A percentile compares a stretch with the other conserved stretches of the same genome.
Evolutionary conservation across 1,284 basidiomycete genomes (phyloP).

Genomic region (Rhodotorula mucilaginosa): DNA sequence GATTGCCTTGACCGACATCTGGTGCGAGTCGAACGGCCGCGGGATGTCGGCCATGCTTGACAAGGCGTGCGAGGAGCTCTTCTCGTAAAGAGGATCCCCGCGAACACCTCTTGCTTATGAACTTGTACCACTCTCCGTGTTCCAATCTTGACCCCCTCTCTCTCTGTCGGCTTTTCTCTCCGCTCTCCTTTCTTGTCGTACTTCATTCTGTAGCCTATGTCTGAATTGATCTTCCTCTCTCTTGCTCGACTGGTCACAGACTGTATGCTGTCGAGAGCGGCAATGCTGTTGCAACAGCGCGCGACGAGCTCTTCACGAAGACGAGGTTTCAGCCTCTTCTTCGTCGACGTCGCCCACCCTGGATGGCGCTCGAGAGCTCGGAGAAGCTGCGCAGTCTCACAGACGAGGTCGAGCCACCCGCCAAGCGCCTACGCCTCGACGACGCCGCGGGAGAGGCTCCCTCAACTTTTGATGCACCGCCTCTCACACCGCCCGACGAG

Average conservation of each 20-base stretch:
- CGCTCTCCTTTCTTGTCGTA: too few relatives aligned
- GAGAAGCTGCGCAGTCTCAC: neutral
- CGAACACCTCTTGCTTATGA: neutral
- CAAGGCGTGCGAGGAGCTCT: constrained; percentile 13
- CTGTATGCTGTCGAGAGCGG: too few relatives aligned
- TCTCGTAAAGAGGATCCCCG: neutral
- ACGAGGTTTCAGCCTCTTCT: too few relatives aligned
- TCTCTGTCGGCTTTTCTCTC: neutral
- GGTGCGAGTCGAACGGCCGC: constrained; percentile 11
- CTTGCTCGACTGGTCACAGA: too few relatives aligned
- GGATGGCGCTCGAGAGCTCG: neutral
- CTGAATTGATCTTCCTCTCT: too few relatives aligned
- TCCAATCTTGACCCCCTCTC: neutral
- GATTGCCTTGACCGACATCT: constrained; percentile 2
- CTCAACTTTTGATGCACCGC: neutral
- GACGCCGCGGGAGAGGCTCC: neutral
- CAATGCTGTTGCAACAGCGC: too few relatives aligned
- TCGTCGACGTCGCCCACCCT: neutral
- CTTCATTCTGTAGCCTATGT: too few relatives aligned
- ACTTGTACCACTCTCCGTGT: neutral
- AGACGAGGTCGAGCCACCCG: neutral
- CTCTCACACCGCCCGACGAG: neutral
- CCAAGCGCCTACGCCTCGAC: constrained; percentile 1
- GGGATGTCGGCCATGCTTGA: constrained; percentile 9
- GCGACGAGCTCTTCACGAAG: too few relatives aligned